These are phyloP conservation scores for Fusarium bactridioides DNA, from an alignment of 2,329 filamentous ascomycete genomes.

Conservation along the genomic window DNA sequence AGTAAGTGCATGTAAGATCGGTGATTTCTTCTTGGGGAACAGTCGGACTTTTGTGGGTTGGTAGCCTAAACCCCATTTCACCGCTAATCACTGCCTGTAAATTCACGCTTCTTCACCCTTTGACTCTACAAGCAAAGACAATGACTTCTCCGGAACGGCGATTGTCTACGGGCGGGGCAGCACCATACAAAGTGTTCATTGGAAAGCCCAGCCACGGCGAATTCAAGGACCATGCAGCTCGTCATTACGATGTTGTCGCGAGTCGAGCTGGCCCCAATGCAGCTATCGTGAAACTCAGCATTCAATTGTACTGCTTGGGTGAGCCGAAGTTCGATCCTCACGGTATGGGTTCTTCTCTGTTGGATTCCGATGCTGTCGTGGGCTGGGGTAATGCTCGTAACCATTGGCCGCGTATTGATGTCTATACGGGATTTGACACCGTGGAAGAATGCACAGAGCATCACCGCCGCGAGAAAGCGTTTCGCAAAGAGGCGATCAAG, in stretches of 20 bases:
- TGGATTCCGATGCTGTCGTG: not conserved
- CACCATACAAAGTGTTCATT: not conserved
- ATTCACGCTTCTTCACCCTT: not conserved
- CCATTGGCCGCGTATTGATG: constrained; percentile 16
- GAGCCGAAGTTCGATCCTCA: not conserved
- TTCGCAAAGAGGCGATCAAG: not conserved
- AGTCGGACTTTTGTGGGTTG: not conserved
- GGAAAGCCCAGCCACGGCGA: not conserved
- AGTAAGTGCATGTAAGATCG: not conserved
- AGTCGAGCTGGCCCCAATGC: not conserved
- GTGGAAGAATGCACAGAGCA: constrained; percentile 25
- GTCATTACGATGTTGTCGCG: not conserved
- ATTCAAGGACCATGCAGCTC: constrained; percentile 48
- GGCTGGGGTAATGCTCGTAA: not conserved
- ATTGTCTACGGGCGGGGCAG: not conserved
- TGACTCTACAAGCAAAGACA: not conserved
- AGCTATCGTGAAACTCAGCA: constrained; percentile 13
- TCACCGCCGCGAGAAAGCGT: constrained; percentile 17
- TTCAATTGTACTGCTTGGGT: constrained; percentile 25
- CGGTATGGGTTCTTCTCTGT: not conserved
- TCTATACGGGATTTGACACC: constrained; percentile 4
- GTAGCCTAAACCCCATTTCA: not conserved
- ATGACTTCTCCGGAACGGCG: not conserved
- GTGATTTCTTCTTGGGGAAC: not conserved
- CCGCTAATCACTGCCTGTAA: not conserved